phyloP scores from a whole-genome alignment of 2,329 filamentous ascomycete genomes.

The Grosmannia serpens region DNA sequence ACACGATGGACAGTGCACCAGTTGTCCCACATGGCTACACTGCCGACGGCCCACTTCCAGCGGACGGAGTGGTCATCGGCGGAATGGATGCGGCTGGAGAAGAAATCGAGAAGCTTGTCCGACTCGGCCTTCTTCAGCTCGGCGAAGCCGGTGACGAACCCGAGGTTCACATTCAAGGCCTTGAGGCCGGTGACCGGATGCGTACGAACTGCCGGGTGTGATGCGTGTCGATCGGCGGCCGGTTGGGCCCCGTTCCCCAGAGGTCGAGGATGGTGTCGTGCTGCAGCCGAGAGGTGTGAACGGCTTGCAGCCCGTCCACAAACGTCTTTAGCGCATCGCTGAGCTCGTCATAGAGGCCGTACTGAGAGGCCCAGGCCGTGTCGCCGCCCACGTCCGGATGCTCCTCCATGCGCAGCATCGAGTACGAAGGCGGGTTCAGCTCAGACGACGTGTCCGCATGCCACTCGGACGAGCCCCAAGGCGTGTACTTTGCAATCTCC shows the following conservation, averaged over 20 bases:
- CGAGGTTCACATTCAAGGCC: conserved; percentile 32
- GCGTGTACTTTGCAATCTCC: conserved; percentile 31
- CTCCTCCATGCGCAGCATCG: conserved; percentile 38
- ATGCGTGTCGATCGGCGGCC: conserved; percentile 33
- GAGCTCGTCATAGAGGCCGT: conserved; percentile 32
- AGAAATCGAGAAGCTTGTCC: conserved; percentile 34
- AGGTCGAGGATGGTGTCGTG: conserved; percentile 35
- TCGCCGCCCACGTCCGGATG: conserved; percentile 34
- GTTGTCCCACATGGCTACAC: conserved; percentile 41
- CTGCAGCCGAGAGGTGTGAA: conserved; percentile 33
- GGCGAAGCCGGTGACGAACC: conserved; percentile 34
- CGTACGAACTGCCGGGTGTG: conserved; percentile 30
- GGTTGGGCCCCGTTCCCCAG: conserved; percentile 28
- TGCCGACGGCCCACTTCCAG: conserved; percentile 37
- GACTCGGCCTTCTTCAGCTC: conserved; percentile 37
- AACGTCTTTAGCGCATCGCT: conserved; percentile 30
- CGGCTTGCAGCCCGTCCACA: conserved; percentile 30
- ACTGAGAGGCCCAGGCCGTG: conserved; percentile 35
- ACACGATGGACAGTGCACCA: conserved; percentile 28
- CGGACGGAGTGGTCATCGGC: conserved; percentile 37
- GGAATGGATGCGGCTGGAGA: conserved; percentile 33
- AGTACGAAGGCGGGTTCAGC: conserved; percentile 38
- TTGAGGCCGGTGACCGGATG: conserved; percentile 36
- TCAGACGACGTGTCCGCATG: conserved; percentile 40
- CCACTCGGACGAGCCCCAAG: conserved; percentile 33